Evolutionary conservation across 139 green algal species (phyloP), one percentile per base, ranked within the genome.

Genomic region (Zygnema cylindricum): DNA sequence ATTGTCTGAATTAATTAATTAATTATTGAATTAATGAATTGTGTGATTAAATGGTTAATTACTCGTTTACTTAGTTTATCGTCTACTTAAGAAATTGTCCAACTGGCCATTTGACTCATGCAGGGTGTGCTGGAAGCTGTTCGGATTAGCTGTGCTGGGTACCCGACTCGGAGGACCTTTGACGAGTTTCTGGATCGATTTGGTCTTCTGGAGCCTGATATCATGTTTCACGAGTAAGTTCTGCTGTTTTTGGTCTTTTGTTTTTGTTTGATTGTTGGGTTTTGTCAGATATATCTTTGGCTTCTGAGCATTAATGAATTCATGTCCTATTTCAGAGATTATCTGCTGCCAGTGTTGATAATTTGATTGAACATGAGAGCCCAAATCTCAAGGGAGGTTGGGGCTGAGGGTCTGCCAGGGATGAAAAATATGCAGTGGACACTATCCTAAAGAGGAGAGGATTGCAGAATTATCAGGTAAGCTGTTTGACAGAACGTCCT

Each of bases 101-200:
- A n/a, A n/a, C n/a, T n/a, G n/a, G n/a, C n/a, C n/a, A n/a, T n/a
- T n/a, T n/a, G n/a, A n/a, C n/a, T n/a, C 16, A 16, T 79, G 71
- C 82, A 92, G 87, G 97, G 97, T 86, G 97, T 99, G 76, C 93
- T 99, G 85, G 97, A 99, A 95, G 97, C 97, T 0, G 95, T 99
- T 69, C 95, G 97, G 89, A 99, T 99, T 93, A 95, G 88, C 83
- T 98, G 95, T 86, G 97, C 97, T 2, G 97, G 97, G 76, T 99
- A 97, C 91, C 97, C 97, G 73, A 96, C 96, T 43, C 97, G 98
- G 89, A 90, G 93, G 16, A 92, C 89, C 0, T 98, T 96, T 88
- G 89, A 93, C 21, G 96, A 98, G 69, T 99, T 99, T 94, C 94
- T 98, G 32, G 96, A 98, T 85, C 95, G 98, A 89, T 99, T 98